These are phyloP conservation scores for Artemisia argyi DNA, from an alignment of 129 eudicot genomes.

Conservation along the genomic window DNA sequence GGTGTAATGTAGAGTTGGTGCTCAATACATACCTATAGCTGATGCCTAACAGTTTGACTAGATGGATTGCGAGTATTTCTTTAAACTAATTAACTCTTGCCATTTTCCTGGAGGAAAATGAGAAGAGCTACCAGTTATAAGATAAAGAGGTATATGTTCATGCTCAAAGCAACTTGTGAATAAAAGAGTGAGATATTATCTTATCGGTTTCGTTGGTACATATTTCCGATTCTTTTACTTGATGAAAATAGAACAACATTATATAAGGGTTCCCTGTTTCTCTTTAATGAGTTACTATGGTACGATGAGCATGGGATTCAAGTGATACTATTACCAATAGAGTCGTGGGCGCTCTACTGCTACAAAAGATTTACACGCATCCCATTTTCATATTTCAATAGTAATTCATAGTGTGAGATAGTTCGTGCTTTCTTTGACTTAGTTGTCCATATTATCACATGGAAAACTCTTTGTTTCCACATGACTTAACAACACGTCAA, in stretches of 20 bases:
- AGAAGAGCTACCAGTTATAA: neutral
- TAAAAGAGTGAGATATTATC: neutral
- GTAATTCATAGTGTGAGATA: conserved; percentile 10
- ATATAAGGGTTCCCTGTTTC: neutral
- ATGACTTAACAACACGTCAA: conserved; percentile 9
- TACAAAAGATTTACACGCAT: neutral
- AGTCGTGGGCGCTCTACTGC: conserved; percentile 2
- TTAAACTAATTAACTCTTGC: neutral
- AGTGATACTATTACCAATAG: neutral
- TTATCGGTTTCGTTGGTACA: conserved; percentile 5
- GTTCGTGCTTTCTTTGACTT: conserved; percentile 1
- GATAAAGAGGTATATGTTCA: conserved; percentile 8
- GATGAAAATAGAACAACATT: neutral
- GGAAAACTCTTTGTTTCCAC: conserved; percentile 5
- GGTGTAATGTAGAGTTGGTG: conserved; percentile 1
- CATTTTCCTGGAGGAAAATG: conserved; percentile 3
- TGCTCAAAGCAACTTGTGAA: neutral
- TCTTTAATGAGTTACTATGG: neutral
- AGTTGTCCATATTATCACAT: neutral
- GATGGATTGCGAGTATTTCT: neutral
- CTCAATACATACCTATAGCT: neutral
- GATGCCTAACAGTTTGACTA: neutral
- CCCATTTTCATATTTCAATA: conserved; percentile 9
- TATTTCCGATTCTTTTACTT: conserved; percentile 6
- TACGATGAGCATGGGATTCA: neutral